Evolutionary conservation across 768 basidiomycete genomes (phyloP).

Genomic region (Leccinum rimulosum): DNA sequence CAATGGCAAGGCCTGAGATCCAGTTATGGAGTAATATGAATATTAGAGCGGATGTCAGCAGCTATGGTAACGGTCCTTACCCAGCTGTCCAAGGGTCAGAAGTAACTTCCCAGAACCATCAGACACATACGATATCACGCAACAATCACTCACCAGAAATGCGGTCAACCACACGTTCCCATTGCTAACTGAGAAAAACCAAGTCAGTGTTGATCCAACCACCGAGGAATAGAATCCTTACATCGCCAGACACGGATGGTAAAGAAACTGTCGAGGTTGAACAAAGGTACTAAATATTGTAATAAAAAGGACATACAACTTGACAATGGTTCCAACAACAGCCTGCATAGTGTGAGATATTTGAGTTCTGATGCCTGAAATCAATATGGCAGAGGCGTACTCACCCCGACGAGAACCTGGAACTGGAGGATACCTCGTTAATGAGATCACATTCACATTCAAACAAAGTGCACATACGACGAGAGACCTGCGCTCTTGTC

Average conservation of each 20-base stretch:
- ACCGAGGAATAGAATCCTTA: conserved; percentile 27
- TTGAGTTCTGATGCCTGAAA: not conserved
- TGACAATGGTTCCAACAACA: conserved; percentile 51
- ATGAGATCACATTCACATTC: conserved; percentile 8
- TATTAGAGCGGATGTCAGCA: not conserved
- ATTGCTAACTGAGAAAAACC: conserved; percentile 47
- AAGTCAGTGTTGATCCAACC: not conserved
- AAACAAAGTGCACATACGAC: conserved; percentile 35
- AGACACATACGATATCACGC: not conserved
- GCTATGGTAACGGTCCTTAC: conserved; percentile 27
- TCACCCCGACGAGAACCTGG: conserved; percentile 42
- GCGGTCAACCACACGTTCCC: conserved; percentile 46
- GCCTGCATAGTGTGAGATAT: conserved; percentile 33
- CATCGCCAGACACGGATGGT: conserved; percentile 64
- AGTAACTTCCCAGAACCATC: conserved; percentile 35
- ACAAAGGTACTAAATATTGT: not conserved
- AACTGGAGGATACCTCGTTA: conserved; percentile 28
- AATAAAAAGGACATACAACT: conserved; percentile 39
- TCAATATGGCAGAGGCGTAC: conserved; percentile 4
- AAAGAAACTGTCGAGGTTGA: conserved; percentile 41
- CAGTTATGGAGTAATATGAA: conserved; percentile 4
- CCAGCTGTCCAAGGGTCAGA: conserved; percentile 49
- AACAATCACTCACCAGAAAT: conserved; percentile 39
- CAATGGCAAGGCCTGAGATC: conserved; percentile 35
- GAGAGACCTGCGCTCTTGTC: conserved; percentile 41